Conservation (phyloP, 139 green algal genomes). For the Tetraselmis striata region DNA sequence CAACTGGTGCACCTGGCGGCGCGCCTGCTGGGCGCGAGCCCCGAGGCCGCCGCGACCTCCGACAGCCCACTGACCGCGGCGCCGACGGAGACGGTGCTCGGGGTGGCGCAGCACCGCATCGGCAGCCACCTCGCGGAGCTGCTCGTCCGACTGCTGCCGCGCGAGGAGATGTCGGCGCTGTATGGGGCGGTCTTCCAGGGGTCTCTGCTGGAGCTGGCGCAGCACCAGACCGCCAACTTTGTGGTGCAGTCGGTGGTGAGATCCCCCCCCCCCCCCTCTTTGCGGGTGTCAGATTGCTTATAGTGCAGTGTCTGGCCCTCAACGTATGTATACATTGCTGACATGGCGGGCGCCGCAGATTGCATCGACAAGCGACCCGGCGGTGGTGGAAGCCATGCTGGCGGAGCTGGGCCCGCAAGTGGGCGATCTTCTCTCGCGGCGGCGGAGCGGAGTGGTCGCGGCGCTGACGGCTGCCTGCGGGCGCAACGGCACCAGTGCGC, state of each 20-base stretch:
- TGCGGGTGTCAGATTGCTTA: too few relatives aligned
- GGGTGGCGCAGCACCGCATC: conserved; percentile 13
- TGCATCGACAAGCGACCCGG: neutral
- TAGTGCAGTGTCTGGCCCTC: too few relatives aligned
- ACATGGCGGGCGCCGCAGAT: too few relatives aligned
- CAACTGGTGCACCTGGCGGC: neutral
- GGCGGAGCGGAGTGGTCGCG: conserved; percentile 58
- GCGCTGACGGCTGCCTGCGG: conserved; percentile 53
- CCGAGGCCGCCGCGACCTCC: neutral
- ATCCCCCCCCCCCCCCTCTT: conserved; percentile 4
- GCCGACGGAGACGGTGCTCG: neutral
- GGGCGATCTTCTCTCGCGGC: conserved; percentile 44
- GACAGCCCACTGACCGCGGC: neutral
- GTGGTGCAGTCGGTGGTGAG: conserved; percentile 57
- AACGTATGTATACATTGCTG: too few relatives aligned
- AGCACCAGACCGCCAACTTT: conserved; percentile 67
- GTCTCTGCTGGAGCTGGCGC: conserved; percentile 28
- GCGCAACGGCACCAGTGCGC: conserved; percentile 17
- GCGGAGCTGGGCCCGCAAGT: conserved; percentile 39
- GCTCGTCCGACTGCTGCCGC: conserved; percentile 22
- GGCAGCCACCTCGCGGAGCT: conserved; percentile 64
- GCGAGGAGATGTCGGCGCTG: conserved; percentile 33
- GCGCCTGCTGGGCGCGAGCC: neutral
- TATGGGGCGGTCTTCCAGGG: conserved; percentile 32
- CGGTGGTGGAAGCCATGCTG: conserved; percentile 40